These are phyloP conservation scores for Geosmithia morbida DNA, from an alignment of 2,329 filamentous ascomycete species.

Conservation along the genomic window DNA sequence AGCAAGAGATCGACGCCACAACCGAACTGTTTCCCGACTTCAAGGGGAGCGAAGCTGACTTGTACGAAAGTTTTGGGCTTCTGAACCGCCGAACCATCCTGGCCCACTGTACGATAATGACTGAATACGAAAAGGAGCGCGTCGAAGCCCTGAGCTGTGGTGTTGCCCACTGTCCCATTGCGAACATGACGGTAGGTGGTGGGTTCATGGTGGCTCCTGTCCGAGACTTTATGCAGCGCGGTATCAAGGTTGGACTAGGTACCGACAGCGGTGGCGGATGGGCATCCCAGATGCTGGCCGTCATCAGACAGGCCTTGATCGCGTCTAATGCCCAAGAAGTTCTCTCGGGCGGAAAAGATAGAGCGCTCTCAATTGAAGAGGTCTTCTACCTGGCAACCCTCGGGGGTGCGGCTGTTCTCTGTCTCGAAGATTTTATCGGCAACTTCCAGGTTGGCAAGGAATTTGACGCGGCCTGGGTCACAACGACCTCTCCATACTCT, in stretches of 20 bases:
- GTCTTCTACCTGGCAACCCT: slow-evolving; percentile 45
- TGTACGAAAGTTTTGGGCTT: slow-evolving; percentile 41
- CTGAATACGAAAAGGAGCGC: slow-evolving; percentile 35
- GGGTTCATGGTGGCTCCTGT: slow-evolving; percentile 49
- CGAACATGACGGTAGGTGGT: slow-evolving; percentile 48
- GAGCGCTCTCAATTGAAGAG: slow-evolving; percentile 32
- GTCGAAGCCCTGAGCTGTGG: slow-evolving; percentile 36
- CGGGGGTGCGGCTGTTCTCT: slow-evolving; percentile 44
- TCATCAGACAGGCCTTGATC: slow-evolving; percentile 43
- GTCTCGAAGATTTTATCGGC: slow-evolving; percentile 36
- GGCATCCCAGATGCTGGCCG: slow-evolving; percentile 42
- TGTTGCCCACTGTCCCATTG: slow-evolving; percentile 48
- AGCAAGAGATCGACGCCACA: slow-evolving; percentile 43
- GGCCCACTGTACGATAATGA: slow-evolving; percentile 52
- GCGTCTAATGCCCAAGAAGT: slow-evolving; percentile 32
- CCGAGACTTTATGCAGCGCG: slow-evolving; percentile 37
- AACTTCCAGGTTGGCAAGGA: slow-evolving; percentile 44
- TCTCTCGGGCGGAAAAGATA: slow-evolving; percentile 22
- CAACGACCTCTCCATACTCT: slow-evolving; percentile 1
- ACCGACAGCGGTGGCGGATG: slow-evolving; percentile 52
- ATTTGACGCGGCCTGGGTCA: slow-evolving; percentile 42
- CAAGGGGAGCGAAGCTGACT: slow-evolving; percentile 35
- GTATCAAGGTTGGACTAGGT: slow-evolving; percentile 51
- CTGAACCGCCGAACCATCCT: slow-evolving; percentile 42
- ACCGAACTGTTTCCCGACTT: slow-evolving; percentile 39